Evolutionary conservation across 768 basidiomycete species (phyloP).

Genomic region (Pleurotus platypus): DNA sequence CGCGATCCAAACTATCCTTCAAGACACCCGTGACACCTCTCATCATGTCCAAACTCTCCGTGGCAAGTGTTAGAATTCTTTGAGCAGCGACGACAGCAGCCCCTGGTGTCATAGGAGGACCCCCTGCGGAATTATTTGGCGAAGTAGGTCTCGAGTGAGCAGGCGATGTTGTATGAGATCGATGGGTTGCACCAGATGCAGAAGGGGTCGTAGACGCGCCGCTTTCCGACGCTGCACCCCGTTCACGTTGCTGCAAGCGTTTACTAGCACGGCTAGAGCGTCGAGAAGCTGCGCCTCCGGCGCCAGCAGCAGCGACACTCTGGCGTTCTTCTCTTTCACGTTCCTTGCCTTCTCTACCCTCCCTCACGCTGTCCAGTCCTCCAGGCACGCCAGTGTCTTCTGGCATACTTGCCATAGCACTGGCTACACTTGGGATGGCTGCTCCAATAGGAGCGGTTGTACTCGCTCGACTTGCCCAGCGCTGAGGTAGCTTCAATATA

Average conservation of each 20-base stretch:
- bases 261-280: slow-evolving; percentile 22
- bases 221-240: slow-evolving; percentile 28
- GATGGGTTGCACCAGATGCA: slow-evolving; percentile 10
- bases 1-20: slow-evolving; percentile 81
- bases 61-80: slow-evolving; percentile 77
- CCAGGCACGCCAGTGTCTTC: neutral
- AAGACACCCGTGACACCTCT: slow-evolving; percentile 84
- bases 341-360: slow-evolving; percentile 18
- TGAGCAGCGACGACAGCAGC: slow-evolving; percentile 74
- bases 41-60: slow-evolving; percentile 93
- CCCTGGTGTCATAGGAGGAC: slow-evolving; percentile 30
- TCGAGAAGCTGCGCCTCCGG: slow-evolving; percentile 24
- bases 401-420: neutral
- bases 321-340: slow-evolving; percentile 19
- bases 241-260: slow-evolving; percentile 33
- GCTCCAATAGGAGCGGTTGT: slow-evolving; percentile 13
- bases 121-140: slow-evolving; percentile 21
- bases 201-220: slow-evolving; percentile 15
- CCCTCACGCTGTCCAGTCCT: slow-evolving; percentile 12
- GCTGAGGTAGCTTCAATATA: slow-evolving; percentile 74
- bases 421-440: neutral
- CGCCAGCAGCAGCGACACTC: slow-evolving; percentile 31
- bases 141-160: slow-evolving; percentile 31
- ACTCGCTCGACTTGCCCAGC: slow-evolving; percentile 61
- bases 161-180: slow-evolving; percentile 18